A percentile compares a stretch with the other conserved stretches of the same genome.
Conservation (phyloP, 225 moss, liverwort and hornwort genomes). For the Polytrichum commune region DNA sequence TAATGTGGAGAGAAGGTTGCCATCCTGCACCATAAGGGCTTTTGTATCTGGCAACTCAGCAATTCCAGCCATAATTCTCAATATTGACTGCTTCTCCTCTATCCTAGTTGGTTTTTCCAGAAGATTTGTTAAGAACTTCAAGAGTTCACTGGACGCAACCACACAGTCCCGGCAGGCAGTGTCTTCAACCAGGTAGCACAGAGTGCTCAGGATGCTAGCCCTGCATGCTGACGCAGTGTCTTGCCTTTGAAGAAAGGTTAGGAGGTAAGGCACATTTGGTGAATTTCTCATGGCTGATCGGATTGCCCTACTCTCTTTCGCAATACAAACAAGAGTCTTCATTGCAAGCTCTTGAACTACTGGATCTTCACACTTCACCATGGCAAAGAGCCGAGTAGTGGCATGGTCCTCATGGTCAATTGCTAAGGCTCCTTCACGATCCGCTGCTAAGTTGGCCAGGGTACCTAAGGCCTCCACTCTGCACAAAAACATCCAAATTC, state of each 20-base stretch:
- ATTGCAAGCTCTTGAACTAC: conserved; percentile 39
- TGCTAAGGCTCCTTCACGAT: conserved; percentile 33
- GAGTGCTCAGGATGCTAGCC: conserved; percentile 28
- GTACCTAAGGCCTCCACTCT: conserved; percentile 33
- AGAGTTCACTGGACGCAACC: conserved; percentile 13
- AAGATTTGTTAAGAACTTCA: conserved; percentile 23
- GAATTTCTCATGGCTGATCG: conserved; percentile 34
- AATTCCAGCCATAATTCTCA: conserved; percentile 40
- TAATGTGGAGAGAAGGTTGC: conserved; percentile 20
- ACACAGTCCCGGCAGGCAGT: conserved; percentile 34
- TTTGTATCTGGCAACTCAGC: conserved; percentile 24
- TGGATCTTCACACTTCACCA: conserved; percentile 26
- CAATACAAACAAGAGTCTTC: conserved; percentile 44
- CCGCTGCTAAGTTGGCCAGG: conserved; percentile 43
- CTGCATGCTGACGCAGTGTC: conserved; percentile 20
- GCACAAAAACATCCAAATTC: not conserved
- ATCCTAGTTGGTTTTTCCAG: conserved; percentile 14
- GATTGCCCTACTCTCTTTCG: conserved; percentile 41
- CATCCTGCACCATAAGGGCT: conserved; percentile 9
- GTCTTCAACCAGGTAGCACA: conserved; percentile 47
- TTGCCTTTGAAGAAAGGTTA: conserved; percentile 25
- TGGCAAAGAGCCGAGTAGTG: conserved; percentile 25
- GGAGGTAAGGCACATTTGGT: conserved; percentile 26
- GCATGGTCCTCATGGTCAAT: conserved; percentile 30
- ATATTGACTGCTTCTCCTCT: conserved; percentile 42